phyloP scores from a whole-genome alignment of 2,329 filamentous ascomycete species.

The Pyricularia sp. region DNA sequence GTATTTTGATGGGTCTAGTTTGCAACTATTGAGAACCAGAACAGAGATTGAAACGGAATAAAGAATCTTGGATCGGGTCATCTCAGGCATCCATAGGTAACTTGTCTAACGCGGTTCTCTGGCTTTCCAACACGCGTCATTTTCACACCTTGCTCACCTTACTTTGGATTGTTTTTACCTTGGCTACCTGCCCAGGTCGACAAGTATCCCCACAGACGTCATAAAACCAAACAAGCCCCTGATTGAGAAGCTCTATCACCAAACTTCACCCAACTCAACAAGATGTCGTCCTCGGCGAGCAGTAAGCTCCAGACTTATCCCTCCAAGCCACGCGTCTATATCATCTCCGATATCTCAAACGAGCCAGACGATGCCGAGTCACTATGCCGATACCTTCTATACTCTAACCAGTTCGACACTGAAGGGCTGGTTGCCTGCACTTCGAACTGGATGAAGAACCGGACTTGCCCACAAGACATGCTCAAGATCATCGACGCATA shows the following conservation, averaged over 20 bases:
- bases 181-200: background rate
- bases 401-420: slow-evolving; percentile 34
- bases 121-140: too few species aligned
- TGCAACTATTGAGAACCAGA: background rate
- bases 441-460: slow-evolving; percentile 32
- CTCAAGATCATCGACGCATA: slow-evolving; percentile 32
- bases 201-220: background rate
- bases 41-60: too few species aligned
- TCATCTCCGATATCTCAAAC: slow-evolving; percentile 34
- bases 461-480: slow-evolving; percentile 30
- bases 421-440: slow-evolving; percentile 32
- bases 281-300: background rate
- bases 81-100: too few species aligned
- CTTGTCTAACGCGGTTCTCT: too few species aligned
- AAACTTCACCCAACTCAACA: background rate
- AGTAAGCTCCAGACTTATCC: slow-evolving; percentile 5
- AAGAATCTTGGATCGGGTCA: too few species aligned
- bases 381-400: slow-evolving; percentile 31
- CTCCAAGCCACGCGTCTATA: slow-evolving; percentile 24
- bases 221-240: background rate
- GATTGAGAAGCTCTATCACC: background rate
- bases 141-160: too few species aligned
- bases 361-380: slow-evolving; percentile 35
- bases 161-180: too few species aligned
- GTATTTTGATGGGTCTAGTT: background rate